Base-by-base conservation (phyloP, 768 basidiomycete genomes). In the Russula dissimulans region DNA sequence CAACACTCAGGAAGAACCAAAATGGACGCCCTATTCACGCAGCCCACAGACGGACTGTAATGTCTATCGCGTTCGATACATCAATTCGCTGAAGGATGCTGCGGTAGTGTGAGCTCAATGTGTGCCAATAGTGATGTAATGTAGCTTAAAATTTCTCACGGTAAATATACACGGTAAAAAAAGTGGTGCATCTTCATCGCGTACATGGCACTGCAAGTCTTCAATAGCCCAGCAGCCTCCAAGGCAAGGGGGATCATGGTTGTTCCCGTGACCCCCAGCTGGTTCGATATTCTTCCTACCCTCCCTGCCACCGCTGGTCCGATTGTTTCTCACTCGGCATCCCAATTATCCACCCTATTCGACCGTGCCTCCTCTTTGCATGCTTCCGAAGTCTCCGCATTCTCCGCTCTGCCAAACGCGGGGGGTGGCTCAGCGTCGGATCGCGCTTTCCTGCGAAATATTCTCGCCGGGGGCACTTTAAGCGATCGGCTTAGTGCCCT, bases 11-110 rank as follows among this genome's bases (percentile, higher is more conserved):
- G 91, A 95, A 59, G 91, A 92, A 67, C 92, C 91, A 14, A 94
- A 91, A 71, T 97, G 94, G 93, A 76, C 81, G 0, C 88, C 92
- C 0, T 74, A 90, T 70, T 84, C 87, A 67, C 81, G 91, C 18
- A 75, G 78, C 47, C 57, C 67, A 0, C 76, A 76, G 22, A 87
- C 87, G 0, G 91, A 93, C 43, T 66, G 52, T 22, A 91, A 91
- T 68, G 75, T 77, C 5, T 79, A 79, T 72, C 77, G 91, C 17
- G 29, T 81, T 9, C 75, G 79, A 10, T 92, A 93, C 67, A 69
- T 90, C 59, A 73, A 77, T 65, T 75, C 66, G 4, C 38, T 61
- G 29, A 32, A 47, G 31, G n/a, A 5, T 15, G 14, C 14, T 39
- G 9, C 32, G 5, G 50, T 34, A 17, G 48, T 18, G 5, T 57